A percentile compares a stretch with the other conserved stretches of the same genome.
phyloP scores from a whole-genome alignment of 352 stramenopile genomes.

The Thraustochytrium striatum region DNA sequence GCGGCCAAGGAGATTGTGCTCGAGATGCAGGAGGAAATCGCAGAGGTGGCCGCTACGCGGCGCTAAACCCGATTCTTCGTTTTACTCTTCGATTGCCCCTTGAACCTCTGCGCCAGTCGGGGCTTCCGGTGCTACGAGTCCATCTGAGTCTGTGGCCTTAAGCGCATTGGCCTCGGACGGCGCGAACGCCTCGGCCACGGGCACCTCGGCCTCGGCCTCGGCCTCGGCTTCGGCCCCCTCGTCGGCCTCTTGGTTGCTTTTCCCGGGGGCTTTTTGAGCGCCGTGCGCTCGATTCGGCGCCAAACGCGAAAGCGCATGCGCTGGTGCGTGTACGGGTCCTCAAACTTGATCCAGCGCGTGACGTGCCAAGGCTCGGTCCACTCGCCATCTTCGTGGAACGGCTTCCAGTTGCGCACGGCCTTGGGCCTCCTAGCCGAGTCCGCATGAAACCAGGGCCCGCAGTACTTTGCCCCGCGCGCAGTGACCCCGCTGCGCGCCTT shows the following conservation, averaged over 20 bases:
- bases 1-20: no score
- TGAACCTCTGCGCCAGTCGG: no score
- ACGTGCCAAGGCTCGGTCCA: constrained; percentile 38
- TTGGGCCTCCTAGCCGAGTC: no score
- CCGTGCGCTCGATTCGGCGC: not conserved
- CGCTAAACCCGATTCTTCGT: no score
- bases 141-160: no score
- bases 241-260: not conserved
- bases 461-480: constrained; percentile 25
- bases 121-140: no score
- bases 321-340: constrained; percentile 3
- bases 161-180: no score
- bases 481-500: not conserved
- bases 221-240: not conserved
- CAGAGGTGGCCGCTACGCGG: no score
- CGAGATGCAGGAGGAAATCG: no score
- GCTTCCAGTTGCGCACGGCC: not conserved
- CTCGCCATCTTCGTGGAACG: constrained; percentile 7
- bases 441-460: constrained; percentile 34
- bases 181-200: not conserved
- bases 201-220: not conserved
- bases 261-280: not conserved
- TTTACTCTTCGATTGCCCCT: no score
- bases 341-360: constrained; percentile 1
- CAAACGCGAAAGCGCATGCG: constrained; percentile 13